Percentiles rank a stretch among this genome's conserved stretches.
Evolutionary conservation across 805 yeast genomes (phyloP).

Genomic region (Metschnikowia lochheadii): DNA sequence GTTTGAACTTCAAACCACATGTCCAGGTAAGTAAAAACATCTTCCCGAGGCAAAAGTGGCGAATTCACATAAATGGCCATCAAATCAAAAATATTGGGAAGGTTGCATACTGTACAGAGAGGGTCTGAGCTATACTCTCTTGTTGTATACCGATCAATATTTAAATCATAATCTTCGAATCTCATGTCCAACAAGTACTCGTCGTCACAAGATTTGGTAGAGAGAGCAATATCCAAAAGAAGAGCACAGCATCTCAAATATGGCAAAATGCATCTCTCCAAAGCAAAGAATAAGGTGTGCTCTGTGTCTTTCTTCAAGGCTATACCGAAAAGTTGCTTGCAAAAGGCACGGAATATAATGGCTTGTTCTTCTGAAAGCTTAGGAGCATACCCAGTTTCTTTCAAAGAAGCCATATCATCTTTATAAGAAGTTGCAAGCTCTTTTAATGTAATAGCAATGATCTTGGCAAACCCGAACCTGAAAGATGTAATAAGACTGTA

Average conservation of each 20-base stretch:
- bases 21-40: neutral
- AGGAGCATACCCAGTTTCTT: neutral
- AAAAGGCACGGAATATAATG: conserved; percentile 24
- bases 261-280: conserved; percentile 22
- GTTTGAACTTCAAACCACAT: conserved; percentile 4
- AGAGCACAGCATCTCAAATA: conserved; percentile 33
- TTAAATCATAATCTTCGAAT: conserved; percentile 17
- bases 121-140: conserved; percentile 20
- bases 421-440: conserved; percentile 17
- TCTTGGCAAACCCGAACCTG: conserved; percentile 28
- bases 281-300: conserved; percentile 6
- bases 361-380: neutral
- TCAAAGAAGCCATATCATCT: neutral
- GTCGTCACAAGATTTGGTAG: conserved; percentile 26
- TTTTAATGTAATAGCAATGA: conserved; percentile 21
- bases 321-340: conserved; percentile 1
- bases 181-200: conserved; percentile 11
- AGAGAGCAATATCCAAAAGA: conserved; percentile 32
- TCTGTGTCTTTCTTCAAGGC: neutral
- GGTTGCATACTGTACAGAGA: conserved; percentile 22
- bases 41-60: neutral
- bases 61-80: neutral
- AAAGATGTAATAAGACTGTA: conserved; percentile 39
- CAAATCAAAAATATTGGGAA: conserved; percentile 17
- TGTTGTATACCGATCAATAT: conserved; percentile 14